phyloP scores from a whole-genome alignment of 495 filamentous ascomycete genomes.

The Penicillium cosmopolitanum region DNA sequence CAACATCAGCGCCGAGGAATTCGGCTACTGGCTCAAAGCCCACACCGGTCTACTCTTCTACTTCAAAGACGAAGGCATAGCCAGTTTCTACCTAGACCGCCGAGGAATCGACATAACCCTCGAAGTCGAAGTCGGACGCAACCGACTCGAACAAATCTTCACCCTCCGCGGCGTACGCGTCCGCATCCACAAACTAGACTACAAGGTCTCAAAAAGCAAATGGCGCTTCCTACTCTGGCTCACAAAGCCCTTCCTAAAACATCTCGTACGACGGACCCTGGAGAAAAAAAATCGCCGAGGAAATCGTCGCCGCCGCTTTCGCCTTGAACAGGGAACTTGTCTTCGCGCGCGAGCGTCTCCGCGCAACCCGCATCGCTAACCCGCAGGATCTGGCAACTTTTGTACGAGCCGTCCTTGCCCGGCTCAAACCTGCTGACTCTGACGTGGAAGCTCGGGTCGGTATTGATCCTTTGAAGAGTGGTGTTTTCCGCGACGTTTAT shows the following conservation, averaged over 20 bases:
- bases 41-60: constrained; percentile 65
- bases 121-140: constrained; percentile 77
- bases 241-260: constrained; percentile 81
- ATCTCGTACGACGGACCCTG: constrained; percentile 74
- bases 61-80: constrained; percentile 80
- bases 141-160: constrained; percentile 77
- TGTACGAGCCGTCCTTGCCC: constrained; percentile 75
- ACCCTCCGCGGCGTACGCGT: constrained; percentile 75
- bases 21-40: constrained; percentile 76
- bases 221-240: constrained; percentile 80
- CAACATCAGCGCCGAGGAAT: constrained; percentile 78
- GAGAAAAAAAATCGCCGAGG: constrained; percentile 74
- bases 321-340: constrained; percentile 82
- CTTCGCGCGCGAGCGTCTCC: constrained; percentile 81
- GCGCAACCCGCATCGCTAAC: constrained; percentile 80
- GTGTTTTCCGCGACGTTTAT: constrained; percentile 82
- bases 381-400: constrained; percentile 82
- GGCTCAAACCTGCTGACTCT: constrained; percentile 71
- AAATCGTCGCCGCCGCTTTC: constrained; percentile 69
- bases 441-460: constrained; percentile 75
- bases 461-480: constrained; percentile 60
- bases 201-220: constrained; percentile 71
- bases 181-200: constrained; percentile 83
- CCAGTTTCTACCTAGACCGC: constrained; percentile 80
- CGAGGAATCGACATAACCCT: constrained; percentile 84